These are phyloP conservation scores for Rhexocercosporidium sp. DNA, from an alignment of 2,329 filamentous ascomycete species.

Conservation along the genomic window DNA sequence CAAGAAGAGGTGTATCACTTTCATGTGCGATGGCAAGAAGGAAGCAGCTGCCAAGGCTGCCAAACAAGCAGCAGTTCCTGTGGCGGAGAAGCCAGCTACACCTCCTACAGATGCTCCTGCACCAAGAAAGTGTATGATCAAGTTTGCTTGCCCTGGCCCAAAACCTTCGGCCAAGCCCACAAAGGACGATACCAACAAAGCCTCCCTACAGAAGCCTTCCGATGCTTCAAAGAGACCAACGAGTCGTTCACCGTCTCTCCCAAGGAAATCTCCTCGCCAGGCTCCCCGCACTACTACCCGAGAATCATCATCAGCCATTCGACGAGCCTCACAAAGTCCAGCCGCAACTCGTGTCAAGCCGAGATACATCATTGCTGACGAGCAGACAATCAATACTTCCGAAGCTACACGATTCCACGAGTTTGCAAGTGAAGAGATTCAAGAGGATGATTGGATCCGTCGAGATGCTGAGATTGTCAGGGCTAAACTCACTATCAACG, in stretches of 20 bases:
- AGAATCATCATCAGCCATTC: conserved; percentile 37
- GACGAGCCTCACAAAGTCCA: conserved; percentile 48
- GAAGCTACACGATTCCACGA: conserved; percentile 80
- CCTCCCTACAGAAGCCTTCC: conserved; percentile 22
- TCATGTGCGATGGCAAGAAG: conserved; percentile 76
- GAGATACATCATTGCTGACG: conserved; percentile 41
- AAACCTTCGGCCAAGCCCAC: conserved; percentile 48
- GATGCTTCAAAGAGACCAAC: conserved; percentile 27
- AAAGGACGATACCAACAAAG: conserved; percentile 21
- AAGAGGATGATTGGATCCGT: conserved; percentile 89
- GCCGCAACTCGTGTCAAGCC: conserved; percentile 44
- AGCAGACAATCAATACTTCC: conserved; percentile 38
- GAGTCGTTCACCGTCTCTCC: conserved; percentile 37
- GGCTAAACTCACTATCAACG: conserved; percentile 82
- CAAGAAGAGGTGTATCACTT: conserved; percentile 89
- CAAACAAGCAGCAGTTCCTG: conserved; percentile 44
- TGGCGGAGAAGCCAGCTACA: conserved; percentile 45
- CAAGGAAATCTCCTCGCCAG: conserved; percentile 37
- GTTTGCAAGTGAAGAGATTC: conserved; percentile 81
- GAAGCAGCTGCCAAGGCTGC: conserved; percentile 45
- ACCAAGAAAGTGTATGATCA: conserved; percentile 66
- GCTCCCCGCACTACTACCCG: conserved; percentile 23
- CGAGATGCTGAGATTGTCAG: conserved; percentile 61
- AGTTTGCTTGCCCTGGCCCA: conserved; percentile 73
- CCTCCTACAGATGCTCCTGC: conserved; percentile 41